Base-by-base conservation (phyloP, 345 rosid species). In the Aquilaria sinensis region DNA sequence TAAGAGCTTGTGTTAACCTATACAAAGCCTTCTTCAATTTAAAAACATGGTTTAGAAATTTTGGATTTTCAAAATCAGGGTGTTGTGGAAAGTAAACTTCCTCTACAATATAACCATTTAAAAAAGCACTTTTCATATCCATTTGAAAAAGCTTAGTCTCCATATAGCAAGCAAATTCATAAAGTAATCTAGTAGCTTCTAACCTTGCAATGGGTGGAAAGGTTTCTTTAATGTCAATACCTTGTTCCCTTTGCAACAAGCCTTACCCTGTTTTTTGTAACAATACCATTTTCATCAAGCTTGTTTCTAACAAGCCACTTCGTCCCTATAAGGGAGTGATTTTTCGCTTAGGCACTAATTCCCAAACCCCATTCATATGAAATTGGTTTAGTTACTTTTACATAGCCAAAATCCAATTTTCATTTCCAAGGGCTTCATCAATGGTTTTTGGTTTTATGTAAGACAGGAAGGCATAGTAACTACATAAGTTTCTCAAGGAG, bases 111-210 rank as follows among this genome's bases (percentile, higher is more conserved):
- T 16, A 29, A 14, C 62, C 62, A 65, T 65, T 65, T 13, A 0
- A 65, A 23, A 65, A 65, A 7, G 30, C 69, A 62, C 64, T 61
- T 12, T 61, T 61, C 1, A 61, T 54, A 61, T 61, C 64, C 54
- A 61, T 61, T 45, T 61, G 34, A 47, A 23, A 23, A 23, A 23
- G 23, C 23, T 23, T 23, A 23, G 23, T 23, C 23, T 23, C 23
- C 23, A 23, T 46, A 12, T 4, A 23, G n/a, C 41, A 14, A 30
- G 52, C 0, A 47, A 46, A 61, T 3, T n/a, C 15, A 6, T 23
- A 31, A 5, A 61, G 7, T 14, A 61, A 23, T 23, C 37, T 12
- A 5, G 46, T 48, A 3, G 64, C 31, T 30, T 61, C 53, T 1
- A 61, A n/a, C 31, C 14, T 46, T 9, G 51, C 54, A 12, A 61